Base-by-base conservation (phyloP, 2,329 filamentous ascomycete genomes). In the Xylaria polymorpha region DNA sequence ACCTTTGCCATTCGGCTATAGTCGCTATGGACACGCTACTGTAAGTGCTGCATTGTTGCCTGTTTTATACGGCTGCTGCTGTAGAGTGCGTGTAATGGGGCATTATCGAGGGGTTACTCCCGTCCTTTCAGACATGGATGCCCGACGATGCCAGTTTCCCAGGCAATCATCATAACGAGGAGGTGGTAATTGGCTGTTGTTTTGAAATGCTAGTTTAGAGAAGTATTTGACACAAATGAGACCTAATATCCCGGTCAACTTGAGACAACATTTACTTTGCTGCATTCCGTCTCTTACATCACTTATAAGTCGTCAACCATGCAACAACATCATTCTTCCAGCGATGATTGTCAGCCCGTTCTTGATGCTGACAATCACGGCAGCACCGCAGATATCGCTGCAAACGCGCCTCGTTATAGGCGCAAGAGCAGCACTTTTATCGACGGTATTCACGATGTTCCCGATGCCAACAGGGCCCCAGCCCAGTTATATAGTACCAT, bases 401-500 rank as follows among this genome's bases (percentile, higher is more conserved):
- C 92, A 73, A 97, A 93, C 80, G 94, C 94, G 68, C 93, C 94
- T 67, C 91, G 92, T 74, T 97, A 97, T 80, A 91, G 94, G 72
- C 91, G 96, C 76, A 93, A 94, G 82, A 98, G 95, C 76, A 98
- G 94, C 74, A 98, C 94, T 44, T 97, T 97, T 80, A 94, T 98
- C 76, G 96, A 98, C 85, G 95, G 93, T 73, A 98, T 98, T 76
- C 95, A 98, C 82, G 95, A 98, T 84, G 86, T 97, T 63, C 90
- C 93, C 9, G 92, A 94, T 76, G 82, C 84, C 71, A 85, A 95
- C 75, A 89, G 97, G 88, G 96, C 96, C 5, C 96, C 96, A 37
- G 96, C 96, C 74, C 96, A 99, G 83, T 87, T 99, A 55, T 99
- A 99, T 84, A 98, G 94, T 80, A 99, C 96, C 62, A 97, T 98